phyloP scores from a whole-genome alignment of 306 rosid genomes.

The Cucurbita ficifolia region DNA sequence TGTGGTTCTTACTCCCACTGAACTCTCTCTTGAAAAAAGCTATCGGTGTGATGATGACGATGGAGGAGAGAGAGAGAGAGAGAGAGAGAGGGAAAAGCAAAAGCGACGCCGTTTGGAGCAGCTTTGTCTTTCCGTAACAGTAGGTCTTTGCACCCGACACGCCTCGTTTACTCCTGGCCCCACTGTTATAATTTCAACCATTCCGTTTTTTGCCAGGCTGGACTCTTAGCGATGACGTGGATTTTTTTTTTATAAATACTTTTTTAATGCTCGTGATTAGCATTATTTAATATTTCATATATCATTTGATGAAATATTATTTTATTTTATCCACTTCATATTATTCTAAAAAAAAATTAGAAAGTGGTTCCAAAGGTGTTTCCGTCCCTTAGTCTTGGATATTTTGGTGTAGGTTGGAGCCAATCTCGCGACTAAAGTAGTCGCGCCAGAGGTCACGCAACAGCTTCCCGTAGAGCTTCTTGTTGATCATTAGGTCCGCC shows the following conservation, averaged over 20 bases:
- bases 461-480: too few relatives aligned
- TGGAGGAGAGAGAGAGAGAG: slow-evolving; percentile 5
- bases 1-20: not conserved
- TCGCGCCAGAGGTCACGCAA: too few relatives aligned
- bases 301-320: too few relatives aligned
- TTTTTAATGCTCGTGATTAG: too few relatives aligned
- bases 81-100: slow-evolving; percentile 10
- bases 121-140: slow-evolving; percentile 32
- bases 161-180: slow-evolving; percentile 18
- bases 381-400: too few relatives aligned
- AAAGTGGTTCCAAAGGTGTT: too few relatives aligned
- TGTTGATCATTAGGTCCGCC: too few relatives aligned
- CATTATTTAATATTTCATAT: too few relatives aligned
- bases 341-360: too few relatives aligned
- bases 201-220: not conserved
- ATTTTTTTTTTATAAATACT: not conserved
- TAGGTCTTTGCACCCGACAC: slow-evolving; percentile 42
- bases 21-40: not conserved
- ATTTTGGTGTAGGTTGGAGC: too few relatives aligned
- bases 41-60: not conserved
- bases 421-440: too few relatives aligned
- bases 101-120: slow-evolving; percentile 60
- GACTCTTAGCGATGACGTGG: not conserved
- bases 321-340: too few relatives aligned
- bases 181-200: not conserved